Evolutionary conservation across 495 filamentous ascomycete species (phyloP).

Genomic region (Penicillium ucsense): DNA sequence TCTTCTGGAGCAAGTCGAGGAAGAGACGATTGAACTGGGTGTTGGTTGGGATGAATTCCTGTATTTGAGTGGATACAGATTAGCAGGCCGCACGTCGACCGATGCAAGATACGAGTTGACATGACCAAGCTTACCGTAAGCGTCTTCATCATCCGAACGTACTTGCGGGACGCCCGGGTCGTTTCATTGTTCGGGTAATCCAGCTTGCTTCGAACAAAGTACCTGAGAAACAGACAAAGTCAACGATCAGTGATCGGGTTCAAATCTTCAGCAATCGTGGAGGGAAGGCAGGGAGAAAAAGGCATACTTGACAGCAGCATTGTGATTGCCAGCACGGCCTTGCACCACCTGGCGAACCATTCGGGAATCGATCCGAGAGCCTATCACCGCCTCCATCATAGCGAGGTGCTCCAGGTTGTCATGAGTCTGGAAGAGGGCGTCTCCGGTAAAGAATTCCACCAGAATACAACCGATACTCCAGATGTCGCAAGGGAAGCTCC

Average conservation of each 20-base stretch:
- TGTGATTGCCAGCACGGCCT: slow-evolving; percentile 54
- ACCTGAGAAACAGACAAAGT: slow-evolving; percentile 38
- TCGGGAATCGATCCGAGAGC: slow-evolving; percentile 58
- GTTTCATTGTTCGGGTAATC: slow-evolving; percentile 88
- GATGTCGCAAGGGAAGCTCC: slow-evolving; percentile 96
- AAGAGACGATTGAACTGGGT: slow-evolving; percentile 76
- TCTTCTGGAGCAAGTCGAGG: slow-evolving; percentile 75
- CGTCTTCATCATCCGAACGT: slow-evolving; percentile 90
- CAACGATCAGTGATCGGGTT: too few relatives aligned
- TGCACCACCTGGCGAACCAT: slow-evolving; percentile 67
- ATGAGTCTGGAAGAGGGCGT: slow-evolving; percentile 95
- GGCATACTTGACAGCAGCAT: slow-evolving; percentile 74
- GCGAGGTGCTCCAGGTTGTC: slow-evolving; percentile 96
- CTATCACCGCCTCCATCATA: slow-evolving; percentile 97
- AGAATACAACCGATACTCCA: slow-evolving; percentile 99
- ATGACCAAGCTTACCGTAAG: slow-evolving; percentile 52
- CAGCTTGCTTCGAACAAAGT: slow-evolving; percentile 73
- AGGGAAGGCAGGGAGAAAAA: not conserved
- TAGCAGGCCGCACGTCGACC: too few relatives aligned
- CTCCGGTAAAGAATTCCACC: slow-evolving; percentile 98
- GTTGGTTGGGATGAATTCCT: slow-evolving; percentile 84
- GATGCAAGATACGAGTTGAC: too few relatives aligned
- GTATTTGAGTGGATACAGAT: not conserved
- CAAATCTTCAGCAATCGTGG: not conserved
- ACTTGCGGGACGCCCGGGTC: slow-evolving; percentile 78